These are phyloP conservation scores for Flaveria trinervia DNA, from an alignment of 129 eudicot species.

Conservation along the genomic window DNA sequence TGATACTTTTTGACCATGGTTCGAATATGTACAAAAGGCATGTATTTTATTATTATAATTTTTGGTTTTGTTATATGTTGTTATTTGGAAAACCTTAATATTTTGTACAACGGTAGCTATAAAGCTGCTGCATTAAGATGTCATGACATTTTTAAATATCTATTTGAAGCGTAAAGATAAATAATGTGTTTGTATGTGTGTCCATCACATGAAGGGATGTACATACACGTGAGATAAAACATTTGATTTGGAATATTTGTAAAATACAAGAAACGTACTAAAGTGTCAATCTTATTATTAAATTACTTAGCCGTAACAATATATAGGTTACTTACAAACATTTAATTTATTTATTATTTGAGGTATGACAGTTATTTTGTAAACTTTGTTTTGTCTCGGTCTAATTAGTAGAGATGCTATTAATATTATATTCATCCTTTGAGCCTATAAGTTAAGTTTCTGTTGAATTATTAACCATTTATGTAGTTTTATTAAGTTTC, in stretches of 20 bases:
- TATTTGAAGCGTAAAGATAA: background rate
- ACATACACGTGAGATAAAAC: conserved; percentile 22
- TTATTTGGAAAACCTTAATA: background rate
- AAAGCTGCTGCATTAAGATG: conserved; percentile 21
- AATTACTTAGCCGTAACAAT: too few species aligned
- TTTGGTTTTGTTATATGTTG: background rate
- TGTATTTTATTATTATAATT: background rate
- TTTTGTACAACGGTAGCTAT: conserved; percentile 19
- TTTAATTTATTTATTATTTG: background rate
- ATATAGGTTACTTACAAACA: too few species aligned
- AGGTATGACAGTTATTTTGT: background rate
- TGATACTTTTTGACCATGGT: conserved; percentile 36
- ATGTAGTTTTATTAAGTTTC: too few species aligned
- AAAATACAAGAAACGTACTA: background rate
- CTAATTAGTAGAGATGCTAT: background rate
- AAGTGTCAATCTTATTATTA: too few species aligned
- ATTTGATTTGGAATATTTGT: conserved; percentile 2
- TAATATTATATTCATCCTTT: too few species aligned
- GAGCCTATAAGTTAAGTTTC: too few species aligned
- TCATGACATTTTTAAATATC: background rate
- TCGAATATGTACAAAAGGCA: background rate
- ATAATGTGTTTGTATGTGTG: conserved; percentile 18
- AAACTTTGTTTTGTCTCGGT: background rate
- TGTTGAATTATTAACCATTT: too few species aligned
- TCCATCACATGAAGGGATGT: background rate